A percentile compares a stretch with the other conserved stretches of the same genome.
Evolutionary conservation across 495 filamentous ascomycete species (phyloP).

Genomic region (Penicillium steckii): DNA sequence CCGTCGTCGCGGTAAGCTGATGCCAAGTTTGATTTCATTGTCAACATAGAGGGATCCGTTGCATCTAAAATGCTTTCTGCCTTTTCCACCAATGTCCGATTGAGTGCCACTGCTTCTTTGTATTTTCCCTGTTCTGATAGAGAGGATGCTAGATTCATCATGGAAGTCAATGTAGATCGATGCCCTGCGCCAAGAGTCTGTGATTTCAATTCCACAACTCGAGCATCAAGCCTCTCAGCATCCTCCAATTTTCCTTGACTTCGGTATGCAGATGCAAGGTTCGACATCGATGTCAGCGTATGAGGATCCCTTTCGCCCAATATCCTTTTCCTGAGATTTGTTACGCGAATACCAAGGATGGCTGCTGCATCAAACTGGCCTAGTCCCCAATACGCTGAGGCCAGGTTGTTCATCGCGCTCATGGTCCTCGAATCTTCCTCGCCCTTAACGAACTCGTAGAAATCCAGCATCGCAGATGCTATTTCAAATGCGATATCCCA

Average conservation of each 20-base stretch:
- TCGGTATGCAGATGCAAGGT: constrained; percentile 30
- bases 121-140: constrained; percentile 26
- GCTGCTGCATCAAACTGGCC: constrained; percentile 14
- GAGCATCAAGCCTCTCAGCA: constrained; percentile 17
- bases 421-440: constrained; percentile 17
- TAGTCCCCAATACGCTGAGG: constrained; percentile 25
- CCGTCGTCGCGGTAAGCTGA: constrained; percentile 24
- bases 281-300: constrained; percentile 14
- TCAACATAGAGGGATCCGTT: constrained; percentile 26
- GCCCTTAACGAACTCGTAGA: constrained; percentile 18
- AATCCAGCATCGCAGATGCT: constrained; percentile 17
- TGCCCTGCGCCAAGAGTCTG: constrained; percentile 31
- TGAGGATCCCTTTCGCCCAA: constrained; percentile 10
- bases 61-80: constrained; percentile 20
- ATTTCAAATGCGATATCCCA: constrained; percentile 20
- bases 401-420: constrained; percentile 27
- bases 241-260: constrained; percentile 29
- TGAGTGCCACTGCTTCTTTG: constrained; percentile 27
- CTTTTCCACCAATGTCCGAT: constrained; percentile 17
- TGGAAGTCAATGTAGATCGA: constrained; percentile 29
- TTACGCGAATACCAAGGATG: constrained; percentile 1
- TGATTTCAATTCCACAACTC: constrained; percentile 11
- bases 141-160: constrained; percentile 21
- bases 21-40: constrained; percentile 15
- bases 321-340: constrained; percentile 5